These are phyloP conservation scores for Neobulgaria alba DNA, from an alignment of 2,329 filamentous ascomycete genomes.

Conservation along the genomic window DNA sequence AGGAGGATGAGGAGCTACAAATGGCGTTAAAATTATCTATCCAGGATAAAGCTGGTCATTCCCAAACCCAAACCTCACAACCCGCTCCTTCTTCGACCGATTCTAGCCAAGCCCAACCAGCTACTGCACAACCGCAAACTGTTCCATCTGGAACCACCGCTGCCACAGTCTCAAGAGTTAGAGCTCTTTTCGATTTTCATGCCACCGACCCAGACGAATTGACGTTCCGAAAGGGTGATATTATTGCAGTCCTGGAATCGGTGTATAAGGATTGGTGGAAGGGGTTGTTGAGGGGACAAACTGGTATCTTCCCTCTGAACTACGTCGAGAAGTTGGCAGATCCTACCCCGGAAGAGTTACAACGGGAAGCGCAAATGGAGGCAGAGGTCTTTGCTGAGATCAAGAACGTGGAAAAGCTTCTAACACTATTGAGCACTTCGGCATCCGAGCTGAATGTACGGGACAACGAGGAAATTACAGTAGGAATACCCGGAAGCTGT, in stretches of 20 bases:
- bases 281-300: constrained; percentile 85
- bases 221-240: constrained; percentile 92
- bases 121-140: constrained; percentile 40
- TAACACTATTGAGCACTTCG: constrained; percentile 85
- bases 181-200: constrained; percentile 89
- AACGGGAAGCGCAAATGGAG: constrained; percentile 95
- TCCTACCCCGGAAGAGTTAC: constrained; percentile 86
- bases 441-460: constrained; percentile 71
- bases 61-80: constrained; percentile 32
- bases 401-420: constrained; percentile 69
- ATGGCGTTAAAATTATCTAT: constrained; percentile 91
- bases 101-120: constrained; percentile 32
- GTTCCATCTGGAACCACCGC: constrained; percentile 81
- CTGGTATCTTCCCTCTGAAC: constrained; percentile 95
- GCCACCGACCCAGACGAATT: constrained; percentile 91
- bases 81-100: constrained; percentile 31
- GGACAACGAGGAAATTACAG: constrained; percentile 95
- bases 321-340: constrained; percentile 97
- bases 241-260: constrained; percentile 93
- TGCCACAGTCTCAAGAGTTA: constrained; percentile 88
- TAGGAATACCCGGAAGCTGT: constrained; percentile 31
- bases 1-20: constrained; percentile 94
- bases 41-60: constrained; percentile 70
- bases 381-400: constrained; percentile 69
- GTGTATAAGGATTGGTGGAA: constrained; percentile 99